These are phyloP conservation scores for Salvia miltiorrhiza DNA, from an alignment of 257 asterid genomes.

Conservation along the genomic window DNA sequence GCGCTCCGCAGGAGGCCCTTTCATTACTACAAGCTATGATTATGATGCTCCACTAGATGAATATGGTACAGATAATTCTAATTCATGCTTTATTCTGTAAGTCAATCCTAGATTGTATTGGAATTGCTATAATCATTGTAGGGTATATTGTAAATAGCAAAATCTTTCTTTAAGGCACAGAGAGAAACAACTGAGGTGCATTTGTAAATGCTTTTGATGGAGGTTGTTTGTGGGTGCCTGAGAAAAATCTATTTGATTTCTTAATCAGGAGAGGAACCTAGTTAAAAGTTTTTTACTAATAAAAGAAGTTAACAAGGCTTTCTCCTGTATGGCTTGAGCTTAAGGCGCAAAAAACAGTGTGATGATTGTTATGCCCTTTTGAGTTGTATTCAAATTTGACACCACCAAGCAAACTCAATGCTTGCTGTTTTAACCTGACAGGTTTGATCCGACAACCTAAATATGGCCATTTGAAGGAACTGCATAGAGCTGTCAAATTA, in stretches of 20 bases:
- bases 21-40: conserved; percentile 90
- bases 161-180: neutral
- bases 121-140: neutral
- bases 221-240: neutral
- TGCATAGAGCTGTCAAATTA: conserved; percentile 77
- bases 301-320: neutral
- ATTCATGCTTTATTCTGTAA: neutral
- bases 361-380: neutral
- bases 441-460: conserved; percentile 86
- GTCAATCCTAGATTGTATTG: neutral
- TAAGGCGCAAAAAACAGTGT: neutral
- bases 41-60: conserved; percentile 94
- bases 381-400: neutral
- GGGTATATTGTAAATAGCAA: neutral
- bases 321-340: neutral
- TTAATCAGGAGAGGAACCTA: conserved; percentile 7
- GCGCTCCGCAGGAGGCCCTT: conserved; percentile 92
- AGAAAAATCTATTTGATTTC: neutral
- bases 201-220: neutral
- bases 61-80: conserved; percentile 40
- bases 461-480: conserved; percentile 83
- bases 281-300: neutral
- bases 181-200: neutral
- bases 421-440: conserved; percentile 25
- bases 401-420: conserved; percentile 7